These are phyloP conservation scores for Aureobasidium sp. DNA, from an alignment of 2,329 filamentous ascomycete species.

Conservation along the genomic window DNA sequence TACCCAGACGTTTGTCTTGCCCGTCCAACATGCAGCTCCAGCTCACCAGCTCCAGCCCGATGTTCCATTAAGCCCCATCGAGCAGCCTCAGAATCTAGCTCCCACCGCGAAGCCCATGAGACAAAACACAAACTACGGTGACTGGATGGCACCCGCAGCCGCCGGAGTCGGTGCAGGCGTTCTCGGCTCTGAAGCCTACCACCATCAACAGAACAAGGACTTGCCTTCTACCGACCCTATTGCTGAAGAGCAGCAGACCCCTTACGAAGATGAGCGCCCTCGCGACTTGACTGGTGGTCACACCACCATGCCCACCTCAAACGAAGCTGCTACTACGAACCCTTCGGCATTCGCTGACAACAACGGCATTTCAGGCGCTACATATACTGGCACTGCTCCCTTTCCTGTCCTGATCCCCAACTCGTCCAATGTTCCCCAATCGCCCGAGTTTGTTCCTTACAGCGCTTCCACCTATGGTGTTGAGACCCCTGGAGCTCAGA, in stretches of 20 bases:
- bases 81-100: constrained; percentile 15
- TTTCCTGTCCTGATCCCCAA: background rate
- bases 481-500: background rate
- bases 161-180: constrained; percentile 30
- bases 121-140: constrained; percentile 38
- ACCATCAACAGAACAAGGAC: constrained; percentile 19
- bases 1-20: constrained; percentile 19
- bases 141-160: constrained; percentile 49
- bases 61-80: background rate
- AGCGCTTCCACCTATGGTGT: background rate
- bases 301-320: background rate
- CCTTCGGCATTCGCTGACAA: background rate
- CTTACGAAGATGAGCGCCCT: background rate
- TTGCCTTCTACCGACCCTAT: background rate
- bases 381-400: constrained; percentile 1
- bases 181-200: constrained; percentile 22
- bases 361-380: constrained; percentile 3
- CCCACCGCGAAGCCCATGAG: constrained; percentile 32
- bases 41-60: constrained; percentile 20
- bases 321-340: background rate
- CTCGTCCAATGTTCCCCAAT: constrained; percentile 3
- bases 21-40: constrained; percentile 14
- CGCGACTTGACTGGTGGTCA: constrained; percentile 3
- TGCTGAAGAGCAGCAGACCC: background rate
- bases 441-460: background rate